Conservation (phyloP, 2,329 filamentous ascomycete genomes). For the Rhynchosporium graminicola region DNA sequence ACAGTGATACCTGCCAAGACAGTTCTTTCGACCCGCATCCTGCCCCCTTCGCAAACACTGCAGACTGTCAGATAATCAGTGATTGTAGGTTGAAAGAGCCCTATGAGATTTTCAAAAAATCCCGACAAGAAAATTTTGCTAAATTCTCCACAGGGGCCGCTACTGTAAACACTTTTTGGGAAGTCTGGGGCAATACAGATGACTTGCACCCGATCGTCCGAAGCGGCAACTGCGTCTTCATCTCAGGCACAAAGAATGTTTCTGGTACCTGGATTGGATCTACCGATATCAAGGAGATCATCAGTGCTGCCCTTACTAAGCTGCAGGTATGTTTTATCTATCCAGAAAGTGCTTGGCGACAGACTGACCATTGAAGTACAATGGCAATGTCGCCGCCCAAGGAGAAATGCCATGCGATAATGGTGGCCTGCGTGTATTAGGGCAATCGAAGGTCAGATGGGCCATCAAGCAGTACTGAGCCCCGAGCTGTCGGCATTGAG, state of each 20-base stretch:
- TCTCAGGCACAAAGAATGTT: not conserved
- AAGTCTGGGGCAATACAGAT: not conserved
- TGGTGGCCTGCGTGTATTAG: not conserved
- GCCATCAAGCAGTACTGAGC: too few species aligned
- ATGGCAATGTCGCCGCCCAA: not conserved
- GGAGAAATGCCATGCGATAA: not conserved
- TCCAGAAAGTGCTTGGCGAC: not conserved
- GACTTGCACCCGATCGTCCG: not conserved
- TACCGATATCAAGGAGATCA: not conserved
- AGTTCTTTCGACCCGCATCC: not conserved
- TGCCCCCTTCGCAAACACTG: not conserved
- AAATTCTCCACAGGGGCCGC: not conserved
- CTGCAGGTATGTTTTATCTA: not conserved
- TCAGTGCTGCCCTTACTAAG: not conserved
- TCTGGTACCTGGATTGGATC: not conserved
- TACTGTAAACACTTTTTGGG: not conserved
- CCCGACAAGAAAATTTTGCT: not conserved
- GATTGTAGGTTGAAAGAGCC: not conserved
- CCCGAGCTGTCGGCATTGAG: too few species aligned
- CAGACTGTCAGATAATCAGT: slow-evolving; percentile 3
- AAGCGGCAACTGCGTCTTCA: not conserved
- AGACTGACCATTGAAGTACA: not conserved
- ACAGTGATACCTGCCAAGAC: not conserved
- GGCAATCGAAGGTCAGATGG: too few species aligned
- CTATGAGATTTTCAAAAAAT: not conserved